Percentiles rank a stretch among this genome's conserved stretches.
phyloP scores from a whole-genome alignment of 345 rosid species.

The Anacardium occidentale region DNA sequence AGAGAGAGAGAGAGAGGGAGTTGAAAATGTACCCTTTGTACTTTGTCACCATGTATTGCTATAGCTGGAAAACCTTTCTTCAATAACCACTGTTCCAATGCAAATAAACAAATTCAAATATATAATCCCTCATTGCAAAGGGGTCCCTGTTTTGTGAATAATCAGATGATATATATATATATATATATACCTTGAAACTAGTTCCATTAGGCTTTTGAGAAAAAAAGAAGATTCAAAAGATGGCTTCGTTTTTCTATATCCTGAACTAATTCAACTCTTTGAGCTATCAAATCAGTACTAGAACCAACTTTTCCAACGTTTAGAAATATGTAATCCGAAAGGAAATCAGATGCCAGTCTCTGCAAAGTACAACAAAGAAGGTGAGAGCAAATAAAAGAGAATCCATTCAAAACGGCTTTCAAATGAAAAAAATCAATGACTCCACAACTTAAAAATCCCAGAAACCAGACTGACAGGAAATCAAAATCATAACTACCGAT shows the following conservation, averaged over 20 bases:
- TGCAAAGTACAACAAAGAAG: conserved; percentile 26
- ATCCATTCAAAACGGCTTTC: background rate
- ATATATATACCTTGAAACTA: conserved; percentile 32
- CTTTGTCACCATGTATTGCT: conserved; percentile 58
- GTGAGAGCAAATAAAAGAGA: background rate
- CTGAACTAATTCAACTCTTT: conserved; percentile 46
- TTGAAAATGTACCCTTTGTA: conserved; percentile 37
- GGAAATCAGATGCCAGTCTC: conserved; percentile 60
- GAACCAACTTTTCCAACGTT: conserved; percentile 57
- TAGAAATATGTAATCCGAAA: conserved; percentile 48
- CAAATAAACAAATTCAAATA: background rate
- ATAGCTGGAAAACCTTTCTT: conserved; percentile 41
- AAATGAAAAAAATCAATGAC: background rate
- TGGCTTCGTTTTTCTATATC: conserved; percentile 42
- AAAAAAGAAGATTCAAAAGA: conserved; percentile 37
- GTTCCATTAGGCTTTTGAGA: conserved; percentile 19
- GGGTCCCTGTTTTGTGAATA: too few species aligned
- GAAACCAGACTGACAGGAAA: too few species aligned
- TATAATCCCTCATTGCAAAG: too few species aligned
- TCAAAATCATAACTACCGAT: too few species aligned
- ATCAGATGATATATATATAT: background rate
- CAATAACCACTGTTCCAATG: conserved; percentile 40
- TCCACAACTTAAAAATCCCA: background rate
- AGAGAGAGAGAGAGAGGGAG: background rate
- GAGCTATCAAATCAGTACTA: conserved; percentile 45